Conservation (phyloP, 2,329 filamentous ascomycete species). For the Cytospora mali region DNA sequence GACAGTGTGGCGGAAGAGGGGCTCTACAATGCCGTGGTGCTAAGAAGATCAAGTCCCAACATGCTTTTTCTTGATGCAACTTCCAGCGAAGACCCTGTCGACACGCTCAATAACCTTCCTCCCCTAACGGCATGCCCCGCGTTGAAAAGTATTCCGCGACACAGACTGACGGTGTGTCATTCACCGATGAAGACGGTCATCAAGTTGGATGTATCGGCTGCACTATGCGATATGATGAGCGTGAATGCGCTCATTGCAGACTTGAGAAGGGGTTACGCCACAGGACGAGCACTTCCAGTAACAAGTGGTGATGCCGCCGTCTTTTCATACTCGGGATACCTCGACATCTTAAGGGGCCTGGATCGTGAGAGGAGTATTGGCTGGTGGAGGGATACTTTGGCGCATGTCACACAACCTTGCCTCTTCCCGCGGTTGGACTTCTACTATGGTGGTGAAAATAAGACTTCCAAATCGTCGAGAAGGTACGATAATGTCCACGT, state of each 20-base stretch:
- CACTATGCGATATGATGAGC: constrained; percentile 53
- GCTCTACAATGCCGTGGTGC: constrained; percentile 53
- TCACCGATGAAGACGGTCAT: constrained; percentile 47
- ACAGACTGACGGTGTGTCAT: constrained; percentile 54
- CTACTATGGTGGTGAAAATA: constrained; percentile 27
- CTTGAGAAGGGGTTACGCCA: constrained; percentile 48
- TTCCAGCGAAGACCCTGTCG: constrained; percentile 41
- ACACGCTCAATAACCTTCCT: constrained; percentile 46
- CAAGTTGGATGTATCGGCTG: constrained; percentile 54
- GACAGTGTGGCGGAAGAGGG: constrained; percentile 52
- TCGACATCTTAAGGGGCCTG: constrained; percentile 40
- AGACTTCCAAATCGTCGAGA: constrained; percentile 26
- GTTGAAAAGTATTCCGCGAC: constrained; percentile 45
- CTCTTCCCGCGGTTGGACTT: constrained; percentile 48
- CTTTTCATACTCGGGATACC: constrained; percentile 44
- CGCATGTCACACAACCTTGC: constrained; percentile 43
- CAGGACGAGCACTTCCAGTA: constrained; percentile 39
- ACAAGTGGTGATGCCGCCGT: constrained; percentile 32
- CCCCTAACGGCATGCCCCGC: constrained; percentile 41
- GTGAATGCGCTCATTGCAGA: constrained; percentile 51
- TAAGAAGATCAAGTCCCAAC: constrained; percentile 50
- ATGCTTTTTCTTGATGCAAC: constrained; percentile 57
- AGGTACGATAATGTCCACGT: constrained; percentile 42
- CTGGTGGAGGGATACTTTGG: constrained; percentile 50
- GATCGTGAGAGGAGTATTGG: constrained; percentile 41